phyloP scores from a whole-genome alignment of 148 eudicot genomes.

The Amaranthus hypochondriacus region DNA sequence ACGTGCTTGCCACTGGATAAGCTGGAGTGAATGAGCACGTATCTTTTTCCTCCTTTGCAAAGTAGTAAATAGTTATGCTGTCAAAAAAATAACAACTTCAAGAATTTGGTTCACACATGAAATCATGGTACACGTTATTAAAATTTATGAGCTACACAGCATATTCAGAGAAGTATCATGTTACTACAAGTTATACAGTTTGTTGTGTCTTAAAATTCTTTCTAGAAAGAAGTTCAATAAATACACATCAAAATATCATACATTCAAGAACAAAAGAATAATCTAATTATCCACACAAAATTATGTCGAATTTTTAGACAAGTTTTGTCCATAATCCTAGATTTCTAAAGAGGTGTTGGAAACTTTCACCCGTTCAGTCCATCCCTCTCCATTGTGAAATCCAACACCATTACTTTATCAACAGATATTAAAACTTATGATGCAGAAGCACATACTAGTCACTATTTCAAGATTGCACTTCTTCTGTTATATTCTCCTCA shows the following conservation, averaged over 20 bases:
- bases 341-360: not conserved
- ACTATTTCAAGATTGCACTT: too few species aligned
- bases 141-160: not conserved
- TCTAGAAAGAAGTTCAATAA: not conserved
- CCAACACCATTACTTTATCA: not conserved
- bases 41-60: conserved; percentile 83
- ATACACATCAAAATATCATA: not conserved
- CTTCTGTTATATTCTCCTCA: too few species aligned
- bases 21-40: conserved; percentile 44
- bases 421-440: not conserved
- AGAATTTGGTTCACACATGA: conserved; percentile 8
- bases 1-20: conserved; percentile 44
- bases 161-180: not conserved
- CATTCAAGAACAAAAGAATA: not conserved
- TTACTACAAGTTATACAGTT: not conserved
- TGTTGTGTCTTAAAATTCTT: not conserved
- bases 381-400: not conserved
- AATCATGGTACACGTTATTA: not conserved
- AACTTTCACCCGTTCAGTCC: not conserved
- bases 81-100: conserved; percentile 6
- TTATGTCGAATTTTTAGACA: not conserved
- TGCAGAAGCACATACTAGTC: too few species aligned
- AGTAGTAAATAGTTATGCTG: conserved; percentile 73
- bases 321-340: not conserved
- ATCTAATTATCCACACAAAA: not conserved